phyloP scores from a whole-genome alignment of 164 flowering plant species.

The Liquidambar formosana region DNA sequence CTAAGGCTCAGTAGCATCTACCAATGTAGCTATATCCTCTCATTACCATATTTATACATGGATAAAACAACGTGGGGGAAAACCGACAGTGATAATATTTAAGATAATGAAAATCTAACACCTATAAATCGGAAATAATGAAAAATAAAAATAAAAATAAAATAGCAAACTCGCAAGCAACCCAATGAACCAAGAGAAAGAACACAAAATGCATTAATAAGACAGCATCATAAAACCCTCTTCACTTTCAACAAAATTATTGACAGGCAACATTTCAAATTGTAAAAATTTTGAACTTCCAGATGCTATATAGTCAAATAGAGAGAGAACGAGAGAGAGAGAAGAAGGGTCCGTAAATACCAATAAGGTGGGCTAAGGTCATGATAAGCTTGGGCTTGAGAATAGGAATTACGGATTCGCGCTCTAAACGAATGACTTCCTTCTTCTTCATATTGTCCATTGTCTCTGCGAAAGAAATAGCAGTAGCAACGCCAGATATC shows the following conservation, averaged over 20 bases:
- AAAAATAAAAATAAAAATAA: too few species aligned
- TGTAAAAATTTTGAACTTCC: too few species aligned
- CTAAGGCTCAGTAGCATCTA: neutral
- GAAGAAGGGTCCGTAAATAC: slow-evolving; percentile 27
- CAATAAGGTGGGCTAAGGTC: slow-evolving; percentile 81
- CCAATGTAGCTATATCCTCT: neutral
- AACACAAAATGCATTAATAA: neutral
- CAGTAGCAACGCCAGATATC: too few species aligned
- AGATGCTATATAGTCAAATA: neutral
- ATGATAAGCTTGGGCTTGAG: slow-evolving; percentile 71
- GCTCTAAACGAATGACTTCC: slow-evolving; percentile 68
- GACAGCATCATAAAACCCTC: neutral
- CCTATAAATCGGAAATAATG: too few species aligned
- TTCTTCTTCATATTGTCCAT: slow-evolving; percentile 37
- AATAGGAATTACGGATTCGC: slow-evolving; percentile 76
- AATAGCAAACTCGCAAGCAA: too few species aligned
- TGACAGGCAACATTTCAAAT: too few species aligned
- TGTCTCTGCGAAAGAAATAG: neutral
- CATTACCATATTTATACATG: neutral
- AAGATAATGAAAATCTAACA: neutral
- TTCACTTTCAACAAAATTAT: neutral
- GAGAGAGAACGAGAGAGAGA: neutral
- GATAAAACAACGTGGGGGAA: neutral
- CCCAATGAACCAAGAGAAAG: neutral
- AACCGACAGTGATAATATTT: neutral